Conservation (phyloP, 257 asterid genomes). For the Forsythia suspensa region DNA sequence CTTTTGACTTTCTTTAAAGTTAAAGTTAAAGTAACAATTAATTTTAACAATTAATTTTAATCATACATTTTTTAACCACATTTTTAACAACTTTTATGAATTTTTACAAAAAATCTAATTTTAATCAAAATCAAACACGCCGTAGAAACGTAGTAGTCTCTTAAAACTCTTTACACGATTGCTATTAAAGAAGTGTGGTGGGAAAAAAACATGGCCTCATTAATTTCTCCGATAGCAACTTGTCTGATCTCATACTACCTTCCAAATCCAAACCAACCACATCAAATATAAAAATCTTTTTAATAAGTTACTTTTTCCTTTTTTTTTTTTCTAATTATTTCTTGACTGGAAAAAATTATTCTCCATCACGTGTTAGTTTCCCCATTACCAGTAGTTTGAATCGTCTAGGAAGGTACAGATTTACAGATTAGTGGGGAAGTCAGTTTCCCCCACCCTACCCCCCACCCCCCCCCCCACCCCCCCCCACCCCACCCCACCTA, state of each 20-base stretch:
- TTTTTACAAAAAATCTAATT: no score
- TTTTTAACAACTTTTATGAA: no score
- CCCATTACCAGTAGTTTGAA: neutral
- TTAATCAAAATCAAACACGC: no score
- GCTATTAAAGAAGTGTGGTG: neutral
- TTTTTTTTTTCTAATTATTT: conserved; percentile 24
- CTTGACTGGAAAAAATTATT: neutral
- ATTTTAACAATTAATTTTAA: no score
- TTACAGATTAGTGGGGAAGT: neutral
- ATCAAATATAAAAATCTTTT: neutral
- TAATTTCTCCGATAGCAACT: conserved; percentile 12
- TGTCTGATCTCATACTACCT: conserved; percentile 16
- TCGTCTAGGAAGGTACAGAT: neutral
- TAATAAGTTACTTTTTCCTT: neutral
- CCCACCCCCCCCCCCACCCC: neutral
- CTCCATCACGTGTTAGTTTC: neutral
- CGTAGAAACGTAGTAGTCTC: neutral
- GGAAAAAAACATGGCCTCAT: neutral
- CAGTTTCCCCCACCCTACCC: neutral
- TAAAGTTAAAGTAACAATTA: no score
- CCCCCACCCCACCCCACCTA: neutral
- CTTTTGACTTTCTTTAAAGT: no score
- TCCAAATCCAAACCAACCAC: conserved; percentile 13
- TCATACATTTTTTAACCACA: no score
- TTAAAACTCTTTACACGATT: neutral